Evolutionary conservation across 1,139 yeast species (phyloP), one percentile per base, ranked within the genome.

Genomic region (Nadsonia commutata): DNA sequence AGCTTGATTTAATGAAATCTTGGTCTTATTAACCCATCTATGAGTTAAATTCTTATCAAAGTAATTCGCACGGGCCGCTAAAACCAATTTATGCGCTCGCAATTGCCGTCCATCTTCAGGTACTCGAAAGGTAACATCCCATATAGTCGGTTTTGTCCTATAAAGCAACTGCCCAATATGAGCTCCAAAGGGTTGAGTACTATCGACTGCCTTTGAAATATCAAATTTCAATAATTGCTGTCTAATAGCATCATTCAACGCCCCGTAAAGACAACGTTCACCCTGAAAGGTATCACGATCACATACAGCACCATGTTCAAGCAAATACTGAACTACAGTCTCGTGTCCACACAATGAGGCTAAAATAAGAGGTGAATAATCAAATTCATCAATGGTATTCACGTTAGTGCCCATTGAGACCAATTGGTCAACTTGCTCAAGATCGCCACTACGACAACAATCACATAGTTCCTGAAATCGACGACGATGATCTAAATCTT

Each of bases 271-370:
- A 51, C 90, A 81, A 39, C 93, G 67, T 9, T 80, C 85, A 2
- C 94, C 93, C 58, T 81, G 83, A 55, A 76, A 77, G 18, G 86
- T 78, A 54, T 81, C 90, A 54, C 86, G 67, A 56, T 80, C 88
- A 58, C 88, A 80, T 2, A 76, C 68, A 0, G 93, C 86, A 6
- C 94, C 94, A 42, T 72, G 62, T 43, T 78, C 68, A 9, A 82
- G 63, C 23, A 82, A 62, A 43, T 78, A 59, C 46, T 66, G 68
- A 16, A 82, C 93, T 7, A 81, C 68, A 1, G 64, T 63, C 48
- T 68, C 70, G 57, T 81, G 90, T 0, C 94, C 94, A 62, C 93
- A 81, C 11, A 82, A 56, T 22, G 84, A 75, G 8, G 86, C 83
- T 23, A 81, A 60, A 48, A 78, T 78, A 49, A 82, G 65, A 0